Base-by-base conservation (phyloP, 1,284 basidiomycete genomes). In the Cutaneotrichosporon cavernicola region DNA sequence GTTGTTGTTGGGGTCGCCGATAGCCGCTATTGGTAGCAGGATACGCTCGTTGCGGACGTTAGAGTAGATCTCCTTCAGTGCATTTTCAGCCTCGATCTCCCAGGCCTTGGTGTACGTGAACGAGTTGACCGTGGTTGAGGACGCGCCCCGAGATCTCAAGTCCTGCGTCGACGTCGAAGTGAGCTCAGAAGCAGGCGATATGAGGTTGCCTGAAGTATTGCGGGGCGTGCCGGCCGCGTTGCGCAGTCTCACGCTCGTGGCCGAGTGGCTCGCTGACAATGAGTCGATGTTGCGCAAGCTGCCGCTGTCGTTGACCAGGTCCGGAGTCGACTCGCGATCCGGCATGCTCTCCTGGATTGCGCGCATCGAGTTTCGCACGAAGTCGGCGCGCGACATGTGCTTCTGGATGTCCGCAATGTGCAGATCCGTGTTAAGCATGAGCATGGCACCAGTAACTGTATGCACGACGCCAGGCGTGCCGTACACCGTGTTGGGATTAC, bases 361-460 rank as follows among this genome's bases (percentile, higher is more conserved):
- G 5, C 86, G 82, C 77, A 97, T 85, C 0, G 95, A 96, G 79
- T 99, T 98, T 50, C 88, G 86, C 4, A 98, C 88, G 77, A 99
- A 99, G 73, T 99, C 93, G 59, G 77, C 85, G n/a, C 90, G 85
- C 5, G 93, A 95, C 97, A 99, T 99, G 69, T 92, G 88, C 30
- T 86, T 88, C 5, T 86, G 81, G 34, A 97, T 84, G 49, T 98
- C 95, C 46, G 94, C 96, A 61, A 99, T 89, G 79, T 99, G 95
- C 21, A 99, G 84, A 79, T 99, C 96, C 30, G 96, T 99, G 80
- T 99, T 99, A 65, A 99, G 86, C 51, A 99, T 85, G 0, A 99
- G 83, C 57, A 99, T 85, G 1, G 96, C 97, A 73, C 96, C 99
- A 0, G 92, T 86, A 40, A 96, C 89, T 2, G 91, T 90, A 73